Evolutionary conservation across 169 alveolate species (phyloP).

Genomic region (Plasmodium sp.): DNA sequence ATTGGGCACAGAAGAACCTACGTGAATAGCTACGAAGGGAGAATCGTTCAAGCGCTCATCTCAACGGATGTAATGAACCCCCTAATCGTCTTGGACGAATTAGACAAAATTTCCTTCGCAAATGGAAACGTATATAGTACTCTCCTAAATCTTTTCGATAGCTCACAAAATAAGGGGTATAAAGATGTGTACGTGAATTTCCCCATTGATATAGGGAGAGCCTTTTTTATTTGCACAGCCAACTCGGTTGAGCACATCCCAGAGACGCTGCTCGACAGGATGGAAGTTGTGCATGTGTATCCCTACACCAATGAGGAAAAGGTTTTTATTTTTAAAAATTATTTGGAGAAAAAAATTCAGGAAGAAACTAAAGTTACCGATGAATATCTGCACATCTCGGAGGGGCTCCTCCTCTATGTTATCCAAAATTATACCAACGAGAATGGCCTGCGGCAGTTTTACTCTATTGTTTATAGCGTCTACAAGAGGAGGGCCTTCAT

Average conservation of each 20-base stretch:
- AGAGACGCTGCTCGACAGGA: conserved; percentile 93
- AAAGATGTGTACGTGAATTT: conserved; percentile 83
- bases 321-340: conserved; percentile 87
- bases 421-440: conserved; percentile 92
- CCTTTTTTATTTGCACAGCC: conserved; percentile 95
- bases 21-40: conserved; percentile 97
- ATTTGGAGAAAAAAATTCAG: conserved; percentile 88
- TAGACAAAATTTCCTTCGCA: conserved; percentile 90
- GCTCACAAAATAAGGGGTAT: conserved; percentile 88
- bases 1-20: conserved; percentile 96
- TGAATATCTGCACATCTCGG: conserved; percentile 78
- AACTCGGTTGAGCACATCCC: conserved; percentile 93
- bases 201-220: conserved; percentile 91
- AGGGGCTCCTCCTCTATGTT: conserved; percentile 83
- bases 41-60: conserved; percentile 88
- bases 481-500: conserved; percentile 90
- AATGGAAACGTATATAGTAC: conserved; percentile 91
- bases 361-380: conserved; percentile 86
- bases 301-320: conserved; percentile 93
- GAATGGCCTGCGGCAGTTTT: conserved; percentile 94
- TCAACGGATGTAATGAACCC: conserved; percentile 90
- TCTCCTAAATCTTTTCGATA: conserved; percentile 94
- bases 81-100: conserved; percentile 92
- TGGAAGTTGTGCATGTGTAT: conserved; percentile 94
- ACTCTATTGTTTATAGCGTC: conserved; percentile 88